phyloP scores from a whole-genome alignment of 2,329 filamentous ascomycete species.

The Grosmannia huntii region DNA sequence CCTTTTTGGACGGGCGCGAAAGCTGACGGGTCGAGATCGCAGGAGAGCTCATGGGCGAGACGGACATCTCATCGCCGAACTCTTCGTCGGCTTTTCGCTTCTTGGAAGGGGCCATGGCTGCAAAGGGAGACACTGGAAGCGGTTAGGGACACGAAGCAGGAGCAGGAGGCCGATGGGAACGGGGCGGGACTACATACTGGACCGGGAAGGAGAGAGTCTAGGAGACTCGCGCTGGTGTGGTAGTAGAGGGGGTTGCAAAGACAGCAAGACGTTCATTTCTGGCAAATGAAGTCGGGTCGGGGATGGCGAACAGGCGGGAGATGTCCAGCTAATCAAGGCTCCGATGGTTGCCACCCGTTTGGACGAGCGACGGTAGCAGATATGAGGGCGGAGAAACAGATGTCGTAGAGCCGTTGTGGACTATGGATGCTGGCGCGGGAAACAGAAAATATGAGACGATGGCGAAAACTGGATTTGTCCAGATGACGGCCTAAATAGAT shows the following conservation, averaged over 20 bases:
- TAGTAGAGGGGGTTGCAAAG: constrained; percentile 46
- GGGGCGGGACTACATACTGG: constrained; percentile 30
- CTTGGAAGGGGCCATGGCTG: constrained; percentile 38
- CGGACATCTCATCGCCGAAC: constrained; percentile 77
- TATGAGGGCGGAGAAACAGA: not conserved
- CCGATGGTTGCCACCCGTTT: not conserved
- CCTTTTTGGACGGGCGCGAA: constrained; percentile 51
- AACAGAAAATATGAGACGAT: not conserved
- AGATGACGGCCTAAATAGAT: not conserved
- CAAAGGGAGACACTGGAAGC: constrained; percentile 32
- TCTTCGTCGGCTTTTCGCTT: constrained; percentile 87
- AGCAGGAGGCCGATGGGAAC: not conserved
- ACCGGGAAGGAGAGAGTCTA: constrained; percentile 40
- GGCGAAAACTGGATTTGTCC: not conserved
- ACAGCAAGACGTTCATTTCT: constrained; percentile 49
- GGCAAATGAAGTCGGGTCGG: not conserved
- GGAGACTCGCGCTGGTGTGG: constrained; percentile 44
- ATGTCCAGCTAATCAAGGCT: not conserved
- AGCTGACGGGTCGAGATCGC: constrained; percentile 58
- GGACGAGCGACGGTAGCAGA: not conserved
- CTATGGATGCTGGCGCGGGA: not conserved
- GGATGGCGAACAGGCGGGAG: not conserved
- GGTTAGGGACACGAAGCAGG: not conserved
- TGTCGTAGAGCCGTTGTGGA: not conserved
- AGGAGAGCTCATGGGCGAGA: constrained; percentile 75